Evolutionary conservation across 2,329 filamentous ascomycete species (phyloP).

Genomic region (Nemania serpens): DNA sequence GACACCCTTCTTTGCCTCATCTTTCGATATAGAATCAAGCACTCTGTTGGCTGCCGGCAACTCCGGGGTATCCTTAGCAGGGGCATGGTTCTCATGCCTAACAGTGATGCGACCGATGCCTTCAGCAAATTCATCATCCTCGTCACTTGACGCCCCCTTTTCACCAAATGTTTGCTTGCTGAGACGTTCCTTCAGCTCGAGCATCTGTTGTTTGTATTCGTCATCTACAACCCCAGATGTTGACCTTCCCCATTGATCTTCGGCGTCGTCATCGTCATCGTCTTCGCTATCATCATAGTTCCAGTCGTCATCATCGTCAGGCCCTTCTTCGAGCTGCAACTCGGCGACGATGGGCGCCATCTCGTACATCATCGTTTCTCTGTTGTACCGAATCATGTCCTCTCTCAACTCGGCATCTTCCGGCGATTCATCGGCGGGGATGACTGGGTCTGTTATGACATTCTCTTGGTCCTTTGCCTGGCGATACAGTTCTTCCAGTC

Average conservation of each 20-base stretch:
- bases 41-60: conserved; percentile 32
- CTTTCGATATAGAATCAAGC: conserved; percentile 1
- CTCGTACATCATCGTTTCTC: conserved; percentile 65
- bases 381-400: conserved; percentile 88
- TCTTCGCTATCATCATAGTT: conserved; percentile 45
- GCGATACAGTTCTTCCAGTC: conserved; percentile 61
- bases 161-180: conserved; percentile 44
- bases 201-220: conserved; percentile 81
- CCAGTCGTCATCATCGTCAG: conserved; percentile 58
- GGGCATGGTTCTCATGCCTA: conserved; percentile 36
- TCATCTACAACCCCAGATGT: conserved; percentile 70
- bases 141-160: conserved; percentile 47
- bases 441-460: conserved; percentile 56
- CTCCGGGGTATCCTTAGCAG: not conserved
- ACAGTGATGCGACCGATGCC: conserved; percentile 47
- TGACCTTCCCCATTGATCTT: conserved; percentile 77
- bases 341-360: conserved; percentile 92
- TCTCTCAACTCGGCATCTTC: conserved; percentile 81
- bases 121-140: conserved; percentile 44
- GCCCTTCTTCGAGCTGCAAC: conserved; percentile 77
- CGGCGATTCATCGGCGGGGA: conserved; percentile 74
- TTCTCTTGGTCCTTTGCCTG: conserved; percentile 60
- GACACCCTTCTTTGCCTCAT: conserved; percentile 37
- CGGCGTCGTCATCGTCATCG: conserved; percentile 57
- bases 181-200: conserved; percentile 78